Evolutionary conservation across 2,329 filamentous ascomycete genomes (phyloP).

Genomic region (Xylariaceae sp.): DNA sequence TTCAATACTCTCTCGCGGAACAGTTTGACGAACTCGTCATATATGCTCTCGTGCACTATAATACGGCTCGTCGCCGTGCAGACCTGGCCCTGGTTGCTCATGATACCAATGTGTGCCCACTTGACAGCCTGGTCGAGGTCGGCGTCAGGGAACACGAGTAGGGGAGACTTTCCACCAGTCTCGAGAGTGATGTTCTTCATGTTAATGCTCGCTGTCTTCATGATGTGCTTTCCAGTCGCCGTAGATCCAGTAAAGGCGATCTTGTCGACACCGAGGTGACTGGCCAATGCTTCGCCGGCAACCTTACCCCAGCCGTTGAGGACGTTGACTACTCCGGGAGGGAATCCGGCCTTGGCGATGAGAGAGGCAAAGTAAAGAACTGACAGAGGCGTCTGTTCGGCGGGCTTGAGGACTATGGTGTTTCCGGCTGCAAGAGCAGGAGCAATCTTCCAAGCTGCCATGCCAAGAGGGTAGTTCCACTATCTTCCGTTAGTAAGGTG

Average conservation of each 20-base stretch:
- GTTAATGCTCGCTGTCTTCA: constrained; percentile 66
- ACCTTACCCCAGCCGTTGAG: constrained; percentile 65
- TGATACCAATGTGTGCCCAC: constrained; percentile 45
- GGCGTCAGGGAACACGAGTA: constrained; percentile 60
- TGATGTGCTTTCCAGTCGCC: constrained; percentile 64
- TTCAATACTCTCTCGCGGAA: constrained; percentile 57
- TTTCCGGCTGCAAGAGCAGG: constrained; percentile 63
- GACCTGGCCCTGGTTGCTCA: constrained; percentile 59
- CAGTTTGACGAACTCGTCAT: constrained; percentile 57
- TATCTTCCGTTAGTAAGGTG: not conserved
- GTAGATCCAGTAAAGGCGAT: constrained; percentile 76
- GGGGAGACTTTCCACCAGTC: constrained; percentile 61
- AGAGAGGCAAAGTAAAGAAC: constrained; percentile 61
- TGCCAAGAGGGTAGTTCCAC: constrained; percentile 44
- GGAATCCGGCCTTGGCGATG: constrained; percentile 69
- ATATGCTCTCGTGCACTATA: constrained; percentile 55
- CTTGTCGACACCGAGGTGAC: constrained; percentile 66
- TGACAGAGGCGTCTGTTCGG: constrained; percentile 62
- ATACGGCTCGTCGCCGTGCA: constrained; percentile 62
- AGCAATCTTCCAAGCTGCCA: constrained; percentile 73
- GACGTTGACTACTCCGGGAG: constrained; percentile 71
- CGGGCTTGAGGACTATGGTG: constrained; percentile 59
- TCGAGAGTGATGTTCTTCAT: constrained; percentile 63
- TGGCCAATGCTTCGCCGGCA: constrained; percentile 62
- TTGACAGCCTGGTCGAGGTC: constrained; percentile 65